These are phyloP conservation scores for Rutstroemia sp. DNA, from an alignment of 2,329 filamentous ascomycete genomes.

Conservation along the genomic window DNA sequence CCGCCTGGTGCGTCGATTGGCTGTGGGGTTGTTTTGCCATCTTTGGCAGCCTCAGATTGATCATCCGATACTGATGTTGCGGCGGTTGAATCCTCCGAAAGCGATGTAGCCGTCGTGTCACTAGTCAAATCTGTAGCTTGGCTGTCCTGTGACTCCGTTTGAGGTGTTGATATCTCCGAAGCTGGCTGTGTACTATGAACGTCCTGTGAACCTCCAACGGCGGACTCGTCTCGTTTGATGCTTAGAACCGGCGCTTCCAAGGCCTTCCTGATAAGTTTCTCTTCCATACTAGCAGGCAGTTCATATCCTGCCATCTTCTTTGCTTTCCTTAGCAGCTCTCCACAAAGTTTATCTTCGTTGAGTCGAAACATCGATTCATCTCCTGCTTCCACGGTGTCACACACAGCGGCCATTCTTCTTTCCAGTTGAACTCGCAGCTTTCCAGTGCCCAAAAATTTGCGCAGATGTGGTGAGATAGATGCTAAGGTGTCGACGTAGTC, in stretches of 20 bases:
- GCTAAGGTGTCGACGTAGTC: constrained; percentile 63
- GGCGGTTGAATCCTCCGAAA: constrained; percentile 33
- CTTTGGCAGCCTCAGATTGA: constrained; percentile 9
- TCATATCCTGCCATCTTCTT: constrained; percentile 54
- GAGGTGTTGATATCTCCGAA: constrained; percentile 26
- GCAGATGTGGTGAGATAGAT: constrained; percentile 48
- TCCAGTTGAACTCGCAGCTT: constrained; percentile 45
- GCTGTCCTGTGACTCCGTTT: constrained; percentile 28
- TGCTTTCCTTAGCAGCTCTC: constrained; percentile 64
- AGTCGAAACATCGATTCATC: constrained; percentile 82
- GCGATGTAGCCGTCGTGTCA: constrained; percentile 31
- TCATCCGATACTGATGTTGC: constrained; percentile 31
- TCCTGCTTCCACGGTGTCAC: constrained; percentile 75
- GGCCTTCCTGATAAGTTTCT: constrained; percentile 69
- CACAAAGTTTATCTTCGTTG: constrained; percentile 62
- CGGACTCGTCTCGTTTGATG: constrained; percentile 47
- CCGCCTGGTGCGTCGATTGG: constrained; percentile 28
- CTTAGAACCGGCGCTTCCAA: constrained; percentile 71
- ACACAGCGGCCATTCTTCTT: constrained; percentile 60
- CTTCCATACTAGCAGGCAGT: constrained; percentile 75
- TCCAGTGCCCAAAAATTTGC: constrained; percentile 44
- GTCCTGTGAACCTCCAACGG: constrained; percentile 25
- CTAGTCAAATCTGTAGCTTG: constrained; percentile 26
- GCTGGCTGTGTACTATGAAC: constrained; percentile 13
- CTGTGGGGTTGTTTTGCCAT: constrained; percentile 18